phyloP scores from a whole-genome alignment of 73 alveolate species.

The Stentor coeruleus region DNA sequence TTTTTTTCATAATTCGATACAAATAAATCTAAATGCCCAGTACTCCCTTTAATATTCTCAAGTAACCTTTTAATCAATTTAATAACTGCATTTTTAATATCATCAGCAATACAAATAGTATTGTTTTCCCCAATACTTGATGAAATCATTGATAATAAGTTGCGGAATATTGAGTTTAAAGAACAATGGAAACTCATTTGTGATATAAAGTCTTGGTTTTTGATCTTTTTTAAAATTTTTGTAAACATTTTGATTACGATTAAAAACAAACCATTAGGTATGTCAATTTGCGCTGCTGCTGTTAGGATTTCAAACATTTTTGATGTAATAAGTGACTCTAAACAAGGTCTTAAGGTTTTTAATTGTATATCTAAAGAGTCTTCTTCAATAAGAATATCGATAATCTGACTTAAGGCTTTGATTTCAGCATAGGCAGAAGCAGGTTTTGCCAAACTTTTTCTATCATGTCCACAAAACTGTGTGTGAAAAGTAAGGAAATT shows the following conservation, averaged over 20 bases:
- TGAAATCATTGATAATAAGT: neutral
- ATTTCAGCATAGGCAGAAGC: neutral
- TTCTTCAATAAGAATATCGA: neutral
- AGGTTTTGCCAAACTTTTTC: neutral
- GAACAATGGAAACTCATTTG: neutral
- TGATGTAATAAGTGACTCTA: neutral
- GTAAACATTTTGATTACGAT: neutral
- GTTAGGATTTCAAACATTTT: neutral
- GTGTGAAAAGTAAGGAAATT: neutral
- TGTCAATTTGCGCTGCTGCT: neutral
- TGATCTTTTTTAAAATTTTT: neutral
- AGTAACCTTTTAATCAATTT: neutral
- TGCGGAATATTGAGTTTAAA: too few species aligned
- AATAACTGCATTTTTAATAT: neutral
- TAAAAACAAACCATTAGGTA: neutral
- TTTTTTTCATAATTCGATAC: neutral
- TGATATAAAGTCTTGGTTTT: neutral
- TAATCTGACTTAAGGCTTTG: neutral
- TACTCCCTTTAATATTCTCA: neutral
- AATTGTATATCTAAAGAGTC: neutral
- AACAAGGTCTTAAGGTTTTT: neutral
- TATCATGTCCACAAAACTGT: neutral
- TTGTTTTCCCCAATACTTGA: neutral
- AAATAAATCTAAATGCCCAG: neutral
- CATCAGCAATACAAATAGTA: neutral